phyloP scores from a whole-genome alignment of 2,329 filamentous ascomycete species.

The Fusarium sp. region DNA sequence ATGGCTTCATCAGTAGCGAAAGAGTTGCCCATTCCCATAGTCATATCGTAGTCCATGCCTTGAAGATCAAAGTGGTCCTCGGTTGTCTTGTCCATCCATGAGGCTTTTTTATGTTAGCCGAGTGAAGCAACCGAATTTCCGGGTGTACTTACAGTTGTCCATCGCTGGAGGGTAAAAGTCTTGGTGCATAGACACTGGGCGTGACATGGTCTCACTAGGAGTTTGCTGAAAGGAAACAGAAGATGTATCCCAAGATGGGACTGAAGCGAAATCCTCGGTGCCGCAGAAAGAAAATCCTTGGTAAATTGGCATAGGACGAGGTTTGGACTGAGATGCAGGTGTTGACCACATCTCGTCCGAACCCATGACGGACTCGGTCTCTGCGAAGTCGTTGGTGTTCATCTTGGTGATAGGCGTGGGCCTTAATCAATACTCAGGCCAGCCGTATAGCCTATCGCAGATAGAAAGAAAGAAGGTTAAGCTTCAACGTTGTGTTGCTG shows the following conservation, averaged over 20 bases:
- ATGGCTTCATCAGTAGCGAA: conserved; percentile 74
- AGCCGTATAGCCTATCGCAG: conserved; percentile 59
- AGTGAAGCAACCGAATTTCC: neutral
- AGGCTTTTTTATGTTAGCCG: conserved; percentile 45
- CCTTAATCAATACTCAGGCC: conserved; percentile 60
- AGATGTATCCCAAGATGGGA: conserved; percentile 70
- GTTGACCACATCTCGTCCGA: conserved; percentile 68
- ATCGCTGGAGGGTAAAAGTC: conserved; percentile 67
- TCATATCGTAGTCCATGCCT: conserved; percentile 68
- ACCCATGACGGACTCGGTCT: conserved; percentile 62
- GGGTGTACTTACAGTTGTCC: conserved; percentile 61
- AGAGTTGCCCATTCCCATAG: conserved; percentile 71
- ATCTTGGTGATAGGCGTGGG: conserved; percentile 59
- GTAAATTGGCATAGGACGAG: conserved; percentile 70
- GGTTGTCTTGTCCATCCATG: conserved; percentile 67
- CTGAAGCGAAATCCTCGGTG: conserved; percentile 64
- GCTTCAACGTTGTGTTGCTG: conserved; percentile 57
- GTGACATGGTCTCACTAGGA: conserved; percentile 64
- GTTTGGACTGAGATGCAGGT: conserved; percentile 65
- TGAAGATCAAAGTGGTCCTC: conserved; percentile 70
- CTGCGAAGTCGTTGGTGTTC: conserved; percentile 65
- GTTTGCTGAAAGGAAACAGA: conserved; percentile 65
- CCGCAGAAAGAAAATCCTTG: conserved; percentile 72
- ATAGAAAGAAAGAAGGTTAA: conserved; percentile 62
- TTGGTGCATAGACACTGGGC: conserved; percentile 70